Conservation (phyloP, 2,329 filamentous ascomycete genomes). For the Sporothrix variecibatus region DNA sequence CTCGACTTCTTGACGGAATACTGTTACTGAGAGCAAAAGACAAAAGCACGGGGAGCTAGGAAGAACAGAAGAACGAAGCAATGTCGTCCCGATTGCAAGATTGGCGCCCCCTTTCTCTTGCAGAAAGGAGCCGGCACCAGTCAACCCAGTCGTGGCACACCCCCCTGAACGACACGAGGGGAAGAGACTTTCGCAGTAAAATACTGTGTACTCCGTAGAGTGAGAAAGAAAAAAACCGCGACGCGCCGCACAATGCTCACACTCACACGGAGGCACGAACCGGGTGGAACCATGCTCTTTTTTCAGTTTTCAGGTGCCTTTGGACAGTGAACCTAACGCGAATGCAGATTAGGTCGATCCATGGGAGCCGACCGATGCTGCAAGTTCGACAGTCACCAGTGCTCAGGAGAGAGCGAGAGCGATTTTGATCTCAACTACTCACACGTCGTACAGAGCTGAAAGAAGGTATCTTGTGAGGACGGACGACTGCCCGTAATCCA, state of each 20-base stretch:
- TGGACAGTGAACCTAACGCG: conserved; percentile 7
- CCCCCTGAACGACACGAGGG: background rate
- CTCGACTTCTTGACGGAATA: background rate
- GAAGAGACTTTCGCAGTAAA: no score
- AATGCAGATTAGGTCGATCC: conserved; percentile 20
- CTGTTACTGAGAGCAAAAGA: background rate
- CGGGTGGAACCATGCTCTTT: background rate
- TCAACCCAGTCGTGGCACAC: background rate
- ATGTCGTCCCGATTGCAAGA: background rate
- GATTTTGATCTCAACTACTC: background rate
- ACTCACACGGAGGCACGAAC: background rate
- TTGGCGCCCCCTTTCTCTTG: conserved; percentile 16
- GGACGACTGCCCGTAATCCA: background rate
- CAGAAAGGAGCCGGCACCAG: background rate
- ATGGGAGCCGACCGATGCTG: conserved; percentile 21
- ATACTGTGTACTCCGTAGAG: no score
- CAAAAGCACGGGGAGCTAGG: background rate
- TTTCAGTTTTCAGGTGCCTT: background rate
- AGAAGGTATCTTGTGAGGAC: background rate
- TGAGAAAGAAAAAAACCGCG: background rate
- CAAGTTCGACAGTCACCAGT: background rate
- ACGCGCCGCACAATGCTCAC: background rate
- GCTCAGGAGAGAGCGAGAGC: no score
- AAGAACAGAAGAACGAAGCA: background rate
- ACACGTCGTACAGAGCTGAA: no score